Evolutionary conservation across 108 stramenopile genomes (phyloP), one percentile per base, ranked within the genome.

Genomic region (Aurantiochytrium sp.): DNA sequence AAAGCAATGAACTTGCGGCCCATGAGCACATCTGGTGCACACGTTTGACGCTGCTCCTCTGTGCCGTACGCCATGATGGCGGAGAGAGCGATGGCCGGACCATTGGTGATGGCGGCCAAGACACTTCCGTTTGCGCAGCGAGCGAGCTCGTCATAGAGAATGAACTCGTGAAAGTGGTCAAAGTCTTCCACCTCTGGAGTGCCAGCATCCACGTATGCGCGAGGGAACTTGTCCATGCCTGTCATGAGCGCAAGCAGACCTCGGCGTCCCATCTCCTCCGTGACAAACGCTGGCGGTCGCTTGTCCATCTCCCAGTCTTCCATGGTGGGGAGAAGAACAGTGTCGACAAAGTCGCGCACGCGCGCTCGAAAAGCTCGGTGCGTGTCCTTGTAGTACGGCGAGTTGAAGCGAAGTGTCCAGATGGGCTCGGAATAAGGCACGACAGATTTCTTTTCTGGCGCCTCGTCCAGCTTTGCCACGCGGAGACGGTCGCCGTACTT

Each of bases 291-390:
- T 8, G 76, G 49, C 12, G 76, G 51, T 0, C 45, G 49, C 51
- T 53, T 83, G n/a, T 83, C 49, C 12, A 53, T 43, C 76, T 83
- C 76, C 76, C 76, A 83, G 18, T 83, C 76, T 35, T 83, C 76
- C 6, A 53, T 6, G 23, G n/a, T 83, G 8, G 76, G 76, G 12
- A 47, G 19, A 6, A 83, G 23, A 10, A 53, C 23, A 14, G 44
- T 45, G n/a, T 83, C 51, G 10, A 83, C 76, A 35, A 83, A 83
- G 8, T 83, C 49, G 1, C 76, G 45, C 5, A 83, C 76, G 49
- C 51, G 45, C 14, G 76, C 76, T 12, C 76, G 12, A 12, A 47
- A 83, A 23, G 45, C 76, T 12, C 19, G n/a, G 51, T 83, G 76
- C 0, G 49, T 28, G n/a, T 83, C 49, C 19, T 83, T 83, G 76